A percentile compares a stretch with the other conserved stretches of the same genome.
These are phyloP conservation scores for Funneliformis mosseae DNA, from an alignment of 192 early-diverging fungal species.

Conservation along the genomic window DNA sequence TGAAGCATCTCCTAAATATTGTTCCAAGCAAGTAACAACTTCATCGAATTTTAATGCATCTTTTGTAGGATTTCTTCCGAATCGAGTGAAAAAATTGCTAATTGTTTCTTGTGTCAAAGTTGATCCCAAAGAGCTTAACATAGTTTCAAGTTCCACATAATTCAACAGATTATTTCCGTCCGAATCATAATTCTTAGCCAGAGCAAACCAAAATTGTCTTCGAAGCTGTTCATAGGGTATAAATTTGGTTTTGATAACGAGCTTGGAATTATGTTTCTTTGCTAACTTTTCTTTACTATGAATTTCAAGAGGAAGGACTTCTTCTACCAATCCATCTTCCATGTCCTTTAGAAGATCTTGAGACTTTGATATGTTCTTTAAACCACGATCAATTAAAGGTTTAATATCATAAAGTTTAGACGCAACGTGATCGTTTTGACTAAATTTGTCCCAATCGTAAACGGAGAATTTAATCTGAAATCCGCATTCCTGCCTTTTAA, in stretches of 20 bases:
- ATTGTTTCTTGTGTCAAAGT: constrained; percentile 68
- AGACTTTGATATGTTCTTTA: constrained; percentile 6
- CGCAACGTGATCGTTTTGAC: constrained; percentile 68
- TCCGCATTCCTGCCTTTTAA: constrained; percentile 46
- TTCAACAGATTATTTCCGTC: constrained; percentile 66
- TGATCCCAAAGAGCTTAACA: constrained; percentile 72
- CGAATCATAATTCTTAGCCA: constrained; percentile 62
- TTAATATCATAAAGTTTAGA: constrained; percentile 46
- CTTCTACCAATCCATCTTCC: constrained; percentile 48
- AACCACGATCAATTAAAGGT: constrained; percentile 49
- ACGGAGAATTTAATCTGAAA: constrained; percentile 60
- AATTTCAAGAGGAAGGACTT: constrained; percentile 44
- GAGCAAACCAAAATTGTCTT: constrained; percentile 70
- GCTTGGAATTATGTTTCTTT: constrained; percentile 45
- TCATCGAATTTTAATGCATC: constrained; percentile 72
- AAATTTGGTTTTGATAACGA: constrained; percentile 64
- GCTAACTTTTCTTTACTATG: constrained; percentile 40
- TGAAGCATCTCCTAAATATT: constrained; percentile 35
- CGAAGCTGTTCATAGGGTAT: constrained; percentile 65
- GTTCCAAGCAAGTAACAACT: constrained; percentile 61
- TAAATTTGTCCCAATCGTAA: constrained; percentile 76
- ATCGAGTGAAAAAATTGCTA: constrained; percentile 54
- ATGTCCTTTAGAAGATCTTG: constrained; percentile 10
- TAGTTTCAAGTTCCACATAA: constrained; percentile 61
- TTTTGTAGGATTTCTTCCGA: constrained; percentile 46